Conservation (phyloP, 179 eudicot species). For the Silene vulgaris region DNA sequence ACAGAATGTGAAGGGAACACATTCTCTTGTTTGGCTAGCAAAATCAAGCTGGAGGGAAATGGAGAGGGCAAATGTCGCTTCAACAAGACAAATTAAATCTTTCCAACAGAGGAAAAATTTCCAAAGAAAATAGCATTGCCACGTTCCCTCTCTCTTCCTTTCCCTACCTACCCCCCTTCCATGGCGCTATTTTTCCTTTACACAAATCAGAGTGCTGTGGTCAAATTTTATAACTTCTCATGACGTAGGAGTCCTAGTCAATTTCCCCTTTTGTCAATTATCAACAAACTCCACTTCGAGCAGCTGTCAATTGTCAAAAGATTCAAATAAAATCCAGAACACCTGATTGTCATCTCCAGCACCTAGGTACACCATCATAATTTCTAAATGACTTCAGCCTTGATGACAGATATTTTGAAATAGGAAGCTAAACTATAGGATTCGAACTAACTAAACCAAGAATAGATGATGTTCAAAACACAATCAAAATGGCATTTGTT, state of each 20-base stretch:
- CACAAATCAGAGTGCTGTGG: background rate
- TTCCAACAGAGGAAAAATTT: no score
- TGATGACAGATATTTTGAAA: background rate
- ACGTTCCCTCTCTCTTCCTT: no score
- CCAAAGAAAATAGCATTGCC: no score
- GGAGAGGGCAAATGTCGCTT: no score
- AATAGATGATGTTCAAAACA: background rate
- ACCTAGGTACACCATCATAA: no score
- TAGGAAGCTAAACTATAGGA: background rate
- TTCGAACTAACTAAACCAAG: slow-evolving; percentile 4
- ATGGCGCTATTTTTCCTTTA: background rate
- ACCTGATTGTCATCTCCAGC: no score
- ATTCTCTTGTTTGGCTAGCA: background rate
- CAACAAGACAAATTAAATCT: no score
- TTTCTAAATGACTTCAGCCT: no score
- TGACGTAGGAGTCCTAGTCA: no score
- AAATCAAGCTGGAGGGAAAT: no score
- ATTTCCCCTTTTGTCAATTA: background rate
- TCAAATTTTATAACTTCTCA: slow-evolving; percentile 1
- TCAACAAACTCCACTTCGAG: background rate
- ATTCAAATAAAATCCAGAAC: no score
- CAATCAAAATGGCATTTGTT: background rate
- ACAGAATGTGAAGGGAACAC: background rate
- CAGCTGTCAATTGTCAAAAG: background rate
- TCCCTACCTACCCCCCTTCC: background rate